Evolutionary conservation across 257 asterid species (phyloP).

Genomic region (Capsicum chinense): DNA sequence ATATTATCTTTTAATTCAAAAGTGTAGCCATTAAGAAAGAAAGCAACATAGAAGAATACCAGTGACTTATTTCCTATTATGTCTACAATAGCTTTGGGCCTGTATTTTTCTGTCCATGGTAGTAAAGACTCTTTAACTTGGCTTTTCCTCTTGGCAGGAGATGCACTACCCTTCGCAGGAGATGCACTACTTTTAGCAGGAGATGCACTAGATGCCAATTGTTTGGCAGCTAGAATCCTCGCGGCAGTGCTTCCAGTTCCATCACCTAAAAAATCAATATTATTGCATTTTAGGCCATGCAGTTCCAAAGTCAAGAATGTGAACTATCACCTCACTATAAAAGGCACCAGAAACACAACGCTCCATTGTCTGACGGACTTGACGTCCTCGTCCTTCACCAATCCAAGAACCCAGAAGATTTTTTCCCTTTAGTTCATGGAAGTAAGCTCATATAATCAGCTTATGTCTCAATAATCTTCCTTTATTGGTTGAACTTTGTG

Average conservation of each 20-base stretch:
- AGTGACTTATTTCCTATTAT: constrained; percentile 89
- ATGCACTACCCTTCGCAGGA: constrained; percentile 33
- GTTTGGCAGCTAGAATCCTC: constrained; percentile 50
- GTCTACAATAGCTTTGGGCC: constrained; percentile 78
- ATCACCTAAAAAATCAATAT: constrained; percentile 9
- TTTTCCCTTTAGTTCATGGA: background rate
- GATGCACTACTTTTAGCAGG: constrained; percentile 40
- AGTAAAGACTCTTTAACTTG: constrained; percentile 50
- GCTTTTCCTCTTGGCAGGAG: constrained; percentile 51
- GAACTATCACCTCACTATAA: background rate
- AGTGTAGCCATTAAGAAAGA: constrained; percentile 23
- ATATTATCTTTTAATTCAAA: constrained; percentile 24
- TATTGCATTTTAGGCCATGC: background rate
- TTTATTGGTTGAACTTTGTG: background rate
- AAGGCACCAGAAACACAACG: constrained; percentile 9
- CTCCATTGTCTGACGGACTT: background rate
- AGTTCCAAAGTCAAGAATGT: constrained; percentile 25
- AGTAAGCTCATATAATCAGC: background rate
- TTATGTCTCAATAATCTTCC: constrained; percentile 1
- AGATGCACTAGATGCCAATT: constrained; percentile 43
- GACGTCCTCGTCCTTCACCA: background rate
- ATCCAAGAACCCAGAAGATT: background rate
- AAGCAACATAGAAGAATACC: constrained; percentile 55
- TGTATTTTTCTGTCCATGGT: constrained; percentile 92
- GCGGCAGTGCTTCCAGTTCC: constrained; percentile 29